Evolutionary conservation across 108 stramenopile species (phyloP).

Genomic region (Cylindrotheca closterium): DNA sequence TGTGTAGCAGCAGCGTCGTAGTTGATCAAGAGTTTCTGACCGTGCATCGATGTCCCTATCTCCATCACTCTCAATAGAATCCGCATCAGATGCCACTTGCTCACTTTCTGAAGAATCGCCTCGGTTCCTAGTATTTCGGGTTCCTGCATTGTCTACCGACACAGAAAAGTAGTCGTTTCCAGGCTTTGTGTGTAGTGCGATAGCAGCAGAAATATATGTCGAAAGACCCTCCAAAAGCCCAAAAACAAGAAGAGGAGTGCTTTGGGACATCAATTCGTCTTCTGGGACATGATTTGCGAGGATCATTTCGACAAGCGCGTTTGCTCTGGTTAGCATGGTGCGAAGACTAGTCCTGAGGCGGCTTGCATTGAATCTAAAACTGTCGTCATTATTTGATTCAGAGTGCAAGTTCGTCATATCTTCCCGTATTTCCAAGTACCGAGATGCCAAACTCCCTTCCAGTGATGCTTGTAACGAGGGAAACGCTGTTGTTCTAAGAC

Average conservation of each 20-base stretch:
- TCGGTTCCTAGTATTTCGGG: slow-evolving; percentile 20
- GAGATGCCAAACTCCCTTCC: slow-evolving; percentile 7
- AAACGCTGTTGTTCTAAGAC: slow-evolving; percentile 4
- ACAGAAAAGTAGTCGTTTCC: slow-evolving; percentile 38
- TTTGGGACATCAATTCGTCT: slow-evolving; percentile 8
- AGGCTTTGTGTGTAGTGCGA: slow-evolving; percentile 57
- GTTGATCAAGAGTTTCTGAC: slow-evolving; percentile 40
- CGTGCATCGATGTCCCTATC: slow-evolving; percentile 12
- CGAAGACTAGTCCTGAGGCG: slow-evolving; percentile 8
- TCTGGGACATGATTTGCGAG: slow-evolving; percentile 13
- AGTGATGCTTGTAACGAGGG: not conserved
- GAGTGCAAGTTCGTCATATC: slow-evolving; percentile 36
- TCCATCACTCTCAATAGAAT: slow-evolving; percentile 32
- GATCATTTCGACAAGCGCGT: slow-evolving; percentile 12
- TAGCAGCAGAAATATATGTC: slow-evolving; percentile 51
- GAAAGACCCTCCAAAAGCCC: slow-evolving; percentile 49
- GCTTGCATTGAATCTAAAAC: not conserved
- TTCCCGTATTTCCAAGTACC: slow-evolving; percentile 33
- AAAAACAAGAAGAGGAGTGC: slow-evolving; percentile 22
- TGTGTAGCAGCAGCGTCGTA: slow-evolving; percentile 53
- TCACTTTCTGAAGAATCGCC: slow-evolving; percentile 33
- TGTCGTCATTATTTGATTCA: not conserved
- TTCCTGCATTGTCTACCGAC: slow-evolving; percentile 4
- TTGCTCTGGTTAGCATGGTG: slow-evolving; percentile 20
- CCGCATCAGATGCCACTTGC: slow-evolving; percentile 28